A percentile compares a stretch with the other conserved stretches of the same genome.
phyloP scores from a whole-genome alignment of 176 grass and related monocot species.

The Pharus latifolius region DNA sequence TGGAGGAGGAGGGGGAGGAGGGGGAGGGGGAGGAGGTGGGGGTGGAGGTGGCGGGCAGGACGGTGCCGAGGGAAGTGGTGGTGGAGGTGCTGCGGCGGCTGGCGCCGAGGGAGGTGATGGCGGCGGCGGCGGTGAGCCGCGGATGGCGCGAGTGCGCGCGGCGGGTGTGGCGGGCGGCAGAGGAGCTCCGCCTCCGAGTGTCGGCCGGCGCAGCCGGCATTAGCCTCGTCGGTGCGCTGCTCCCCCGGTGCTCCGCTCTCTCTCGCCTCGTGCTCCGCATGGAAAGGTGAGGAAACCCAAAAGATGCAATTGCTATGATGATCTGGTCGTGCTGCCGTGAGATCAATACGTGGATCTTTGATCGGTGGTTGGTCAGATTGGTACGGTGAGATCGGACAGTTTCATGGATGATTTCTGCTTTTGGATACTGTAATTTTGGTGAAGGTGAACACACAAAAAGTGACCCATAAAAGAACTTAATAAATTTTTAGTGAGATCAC shows the following conservation, averaged over 20 bases:
- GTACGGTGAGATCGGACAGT: not conserved
- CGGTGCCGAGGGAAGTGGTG: constrained; percentile 28
- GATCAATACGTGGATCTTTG: constrained; percentile 5
- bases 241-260: constrained; percentile 51
- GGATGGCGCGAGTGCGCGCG: constrained; percentile 74
- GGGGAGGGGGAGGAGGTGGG: not conserved
- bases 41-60: not conserved
- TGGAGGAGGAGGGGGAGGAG: not conserved
- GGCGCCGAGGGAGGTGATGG: constrained; percentile 37
- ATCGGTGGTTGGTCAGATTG: not conserved
- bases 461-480: too few species aligned
- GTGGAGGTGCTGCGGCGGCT: constrained; percentile 29
- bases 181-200: constrained; percentile 66
- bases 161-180: constrained; percentile 53
- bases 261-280: constrained; percentile 46
- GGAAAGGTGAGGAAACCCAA: constrained; percentile 54
- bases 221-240: constrained; percentile 46
- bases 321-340: not conserved
- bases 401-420: not conserved
- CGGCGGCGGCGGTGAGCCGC: constrained; percentile 50
- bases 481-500: too few species aligned
- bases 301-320: not conserved
- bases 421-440: not conserved
- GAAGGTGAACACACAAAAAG: not conserved
- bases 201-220: constrained; percentile 18